Evolutionary conservation across 495 filamentous ascomycete species (phyloP), one percentile per base, ranked within the genome.

Genomic region (Tetracladium setigerum): DNA sequence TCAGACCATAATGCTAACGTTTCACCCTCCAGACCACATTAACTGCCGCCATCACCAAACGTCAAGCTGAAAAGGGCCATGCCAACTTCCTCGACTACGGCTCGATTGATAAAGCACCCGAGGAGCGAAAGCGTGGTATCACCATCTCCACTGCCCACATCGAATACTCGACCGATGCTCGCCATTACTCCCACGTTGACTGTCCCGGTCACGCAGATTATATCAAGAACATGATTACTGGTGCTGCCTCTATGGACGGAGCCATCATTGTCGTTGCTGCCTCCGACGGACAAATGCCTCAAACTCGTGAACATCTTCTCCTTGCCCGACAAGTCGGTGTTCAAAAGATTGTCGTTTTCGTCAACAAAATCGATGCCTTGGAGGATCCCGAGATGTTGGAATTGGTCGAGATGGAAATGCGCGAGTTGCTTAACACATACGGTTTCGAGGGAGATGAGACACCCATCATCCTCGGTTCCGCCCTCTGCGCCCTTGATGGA

Each of bases 211-310:
- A 98, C 81, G 92, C 92, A 64, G 92, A 98, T 88, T 98, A 97
- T 77, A 96, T 98, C 72, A 98, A 98, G 82, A 98, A 98, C 81
- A 98, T 98, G 92, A 98, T 97, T 79, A 97, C 92, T 77, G 92
- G 92, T 86, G 97, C 92, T 64, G 97, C 92, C 68, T 92, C 96
- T 81, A 94, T 94, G 65, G 92, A 98, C 67, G 97, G 92, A 63
- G 91, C 92, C 55, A 87, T 98, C 62, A 95, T 98, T 68, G 92
- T 98, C 49, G 94, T 97, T 60, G 94, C 92, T 64, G 92, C 92
- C 67, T 95, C 88, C 22, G 92, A 98, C 67, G 92, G 92, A 68
- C 92, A 97, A 77, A 98, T 98, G 92, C 92, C 92, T 63, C 92
- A 98, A 76, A 98, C 92, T 46, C 81, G 92, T 72, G 92, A 98